Conservation (phyloP, 1,139 yeast species). For the Yamadazyma siamensis region DNA sequence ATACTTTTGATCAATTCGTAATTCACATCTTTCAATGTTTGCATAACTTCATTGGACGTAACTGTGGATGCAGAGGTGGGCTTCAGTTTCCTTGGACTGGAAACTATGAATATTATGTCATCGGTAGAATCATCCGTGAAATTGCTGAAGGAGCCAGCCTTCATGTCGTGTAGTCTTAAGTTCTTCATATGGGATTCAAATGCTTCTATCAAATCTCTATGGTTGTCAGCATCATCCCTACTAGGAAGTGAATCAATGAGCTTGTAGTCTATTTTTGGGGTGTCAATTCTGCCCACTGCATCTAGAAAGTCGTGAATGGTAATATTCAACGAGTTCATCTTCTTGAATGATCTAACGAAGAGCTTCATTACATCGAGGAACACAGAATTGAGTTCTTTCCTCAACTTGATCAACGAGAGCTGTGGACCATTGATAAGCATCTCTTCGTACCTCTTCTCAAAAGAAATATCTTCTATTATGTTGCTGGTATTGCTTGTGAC, state of each 20-base stretch:
- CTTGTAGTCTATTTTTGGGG: conserved; percentile 9
- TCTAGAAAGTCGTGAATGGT: conserved; percentile 27
- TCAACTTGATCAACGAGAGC: conserved; percentile 30
- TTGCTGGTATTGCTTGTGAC: conserved; percentile 11
- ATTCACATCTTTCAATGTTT: conserved; percentile 32
- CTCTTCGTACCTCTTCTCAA: conserved; percentile 25
- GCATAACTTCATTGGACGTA: conserved; percentile 16
- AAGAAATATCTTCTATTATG: conserved; percentile 17
- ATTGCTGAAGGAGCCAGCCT: conserved; percentile 8
- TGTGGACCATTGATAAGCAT: conserved; percentile 26
- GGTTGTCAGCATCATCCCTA: conserved; percentile 29
- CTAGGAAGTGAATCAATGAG: conserved; percentile 24
- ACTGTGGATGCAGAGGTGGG: conserved; percentile 1
- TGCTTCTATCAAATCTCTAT: conserved; percentile 25
- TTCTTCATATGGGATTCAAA: conserved; percentile 26
- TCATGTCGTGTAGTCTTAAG: conserved; percentile 15
- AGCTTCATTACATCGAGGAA: conserved; percentile 32
- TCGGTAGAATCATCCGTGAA: conserved; percentile 9
- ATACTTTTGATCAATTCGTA: conserved; percentile 36
- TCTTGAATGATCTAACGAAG: conserved; percentile 31
- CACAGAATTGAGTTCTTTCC: conserved; percentile 30
- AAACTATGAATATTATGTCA: conserved; percentile 31
- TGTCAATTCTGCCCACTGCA: conserved; percentile 22
- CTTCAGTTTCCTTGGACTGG: conserved; percentile 35
- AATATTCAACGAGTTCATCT: conserved; percentile 25